These are phyloP conservation scores for Polyplosphaeria fusca DNA, from an alignment of 495 filamentous ascomycete genomes.

Conservation along the genomic window DNA sequence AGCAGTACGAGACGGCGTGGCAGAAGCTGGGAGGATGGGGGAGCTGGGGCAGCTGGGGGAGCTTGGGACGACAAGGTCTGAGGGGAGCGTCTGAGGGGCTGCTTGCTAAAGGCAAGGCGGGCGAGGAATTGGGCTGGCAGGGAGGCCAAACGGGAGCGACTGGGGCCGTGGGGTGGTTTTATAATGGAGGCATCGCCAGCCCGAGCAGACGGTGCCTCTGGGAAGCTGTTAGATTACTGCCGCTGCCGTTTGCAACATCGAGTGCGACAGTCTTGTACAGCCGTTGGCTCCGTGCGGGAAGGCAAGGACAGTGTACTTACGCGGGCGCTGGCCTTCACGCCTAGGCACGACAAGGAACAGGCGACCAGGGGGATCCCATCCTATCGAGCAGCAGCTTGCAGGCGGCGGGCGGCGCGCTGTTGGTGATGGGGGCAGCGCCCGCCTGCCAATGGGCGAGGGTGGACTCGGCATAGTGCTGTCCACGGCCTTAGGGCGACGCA, in stretches of 20 bases:
- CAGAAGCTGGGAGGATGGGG: neutral
- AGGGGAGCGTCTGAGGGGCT: neutral
- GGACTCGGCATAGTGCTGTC: neutral
- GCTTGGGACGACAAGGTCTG: neutral
- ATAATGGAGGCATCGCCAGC: constrained; percentile 31
- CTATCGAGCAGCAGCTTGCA: constrained; percentile 4
- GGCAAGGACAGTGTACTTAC: constrained; percentile 20
- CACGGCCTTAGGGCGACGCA: neutral
- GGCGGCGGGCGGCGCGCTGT: constrained; percentile 6
- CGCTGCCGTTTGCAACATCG: constrained; percentile 37
- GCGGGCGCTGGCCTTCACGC: constrained; percentile 8
- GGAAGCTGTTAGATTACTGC: constrained; percentile 34
- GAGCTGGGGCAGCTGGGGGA: neutral
- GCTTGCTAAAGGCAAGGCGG: neutral
- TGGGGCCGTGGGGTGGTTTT: constrained; percentile 31
- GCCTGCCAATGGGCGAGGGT: neutral
- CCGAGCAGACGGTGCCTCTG: constrained; percentile 31
- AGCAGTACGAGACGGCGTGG: neutral
- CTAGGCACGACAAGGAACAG: constrained; percentile 20
- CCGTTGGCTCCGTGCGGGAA: constrained; percentile 33
- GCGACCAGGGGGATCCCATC: constrained; percentile 17
- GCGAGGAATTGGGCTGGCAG: constrained; percentile 6
- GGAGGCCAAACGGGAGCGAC: constrained; percentile 14
- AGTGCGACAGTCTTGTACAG: constrained; percentile 32
- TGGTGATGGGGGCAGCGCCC: constrained; percentile 11